Evolutionary conservation across 345 rosid species (phyloP), one percentile per base, ranked within the genome.

Genomic region (Camelina sativa): DNA sequence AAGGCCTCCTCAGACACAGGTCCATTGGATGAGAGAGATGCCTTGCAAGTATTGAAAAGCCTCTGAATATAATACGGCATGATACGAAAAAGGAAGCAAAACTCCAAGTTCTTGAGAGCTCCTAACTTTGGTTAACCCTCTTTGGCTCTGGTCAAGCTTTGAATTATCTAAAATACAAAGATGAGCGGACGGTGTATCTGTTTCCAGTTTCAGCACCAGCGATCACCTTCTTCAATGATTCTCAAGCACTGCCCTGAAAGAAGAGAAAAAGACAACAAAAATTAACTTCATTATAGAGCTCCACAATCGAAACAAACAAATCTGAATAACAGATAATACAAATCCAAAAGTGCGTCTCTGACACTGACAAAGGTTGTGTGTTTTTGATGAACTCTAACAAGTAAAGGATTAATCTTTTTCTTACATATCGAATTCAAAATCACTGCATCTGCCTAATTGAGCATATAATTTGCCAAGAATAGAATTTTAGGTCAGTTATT

Each of bases 21-120:
- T 61, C 98, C 96, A 76, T 80, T 75, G 3, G 89, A 69, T 1
- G 96, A 88, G 75, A 89, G 86, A 11, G 97, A 85, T 13, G 90
- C 79, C 76, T 63, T 88, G 88, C 98, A 92, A 74, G 92, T 77
- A 70, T 87, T 85, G 80, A 81, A 96, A 57, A 92, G 89, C 75
- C 92, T 88, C 85, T 89, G 96, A 67, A 91, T 86, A 69, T 63
- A 87, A 74, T 89, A 89, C 32, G 96, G 96, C 96, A 89, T 89
- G 86, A 44, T 72, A 78, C 77, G 32, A 35, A 40, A 28, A 62
- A 23, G 69, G 8, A 44, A 62, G 30, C 30, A 15, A 7, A 69
- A 47, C 37, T 60, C 30, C 70, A 53, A 41, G 23, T 17, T 58
- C 64, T 58, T 48, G 30, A 34, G 22, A 57, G 48, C 72, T 70